Evolutionary conservation across 177 flowering plant species (phyloP).

Genomic region (Vitis hybrid): DNA sequence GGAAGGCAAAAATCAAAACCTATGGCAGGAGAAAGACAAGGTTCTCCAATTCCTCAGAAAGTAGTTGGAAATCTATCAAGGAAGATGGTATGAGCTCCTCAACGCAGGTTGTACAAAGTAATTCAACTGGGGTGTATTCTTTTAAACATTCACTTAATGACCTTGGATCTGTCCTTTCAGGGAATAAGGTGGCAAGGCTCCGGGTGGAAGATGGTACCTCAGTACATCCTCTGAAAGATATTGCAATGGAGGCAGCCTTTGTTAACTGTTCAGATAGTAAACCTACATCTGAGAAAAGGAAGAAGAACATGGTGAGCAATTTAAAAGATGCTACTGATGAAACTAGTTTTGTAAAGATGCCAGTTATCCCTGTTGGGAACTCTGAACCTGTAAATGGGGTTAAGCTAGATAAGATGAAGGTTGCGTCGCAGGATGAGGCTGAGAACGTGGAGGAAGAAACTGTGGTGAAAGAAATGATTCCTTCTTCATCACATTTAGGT

Average conservation of each 20-base stretch:
- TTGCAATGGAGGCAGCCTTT: constrained; percentile 2
- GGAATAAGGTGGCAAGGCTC: constrained; percentile 5
- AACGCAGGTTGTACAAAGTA: neutral
- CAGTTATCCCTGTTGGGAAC: neutral
- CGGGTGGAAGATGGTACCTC: constrained; percentile 2
- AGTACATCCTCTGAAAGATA: constrained; percentile 4
- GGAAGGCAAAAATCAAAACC: constrained; percentile 7
- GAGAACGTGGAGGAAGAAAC: constrained; percentile 8
- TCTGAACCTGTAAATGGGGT: constrained; percentile 1
- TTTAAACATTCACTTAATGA: neutral
- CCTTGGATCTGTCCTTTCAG: neutral
- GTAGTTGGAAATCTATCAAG: neutral
- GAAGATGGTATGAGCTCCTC: neutral
- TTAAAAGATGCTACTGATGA: neutral
- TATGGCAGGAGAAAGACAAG: constrained; percentile 1
- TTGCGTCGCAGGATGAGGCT: neutral
- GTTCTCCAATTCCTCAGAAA: neutral
- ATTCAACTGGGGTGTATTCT: neutral
- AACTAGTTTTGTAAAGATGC: constrained; percentile 1
- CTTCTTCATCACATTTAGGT: constrained; percentile 6
- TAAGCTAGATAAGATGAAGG: constrained; percentile 2
- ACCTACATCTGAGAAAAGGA: constrained; percentile 10
- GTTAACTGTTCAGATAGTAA: neutral
- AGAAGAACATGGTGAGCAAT: constrained; percentile 8
- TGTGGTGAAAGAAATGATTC: constrained; percentile 10